Evolutionary conservation across 768 basidiomycete genomes (phyloP).

Genomic region (Gymnopilus dilepis): DNA sequence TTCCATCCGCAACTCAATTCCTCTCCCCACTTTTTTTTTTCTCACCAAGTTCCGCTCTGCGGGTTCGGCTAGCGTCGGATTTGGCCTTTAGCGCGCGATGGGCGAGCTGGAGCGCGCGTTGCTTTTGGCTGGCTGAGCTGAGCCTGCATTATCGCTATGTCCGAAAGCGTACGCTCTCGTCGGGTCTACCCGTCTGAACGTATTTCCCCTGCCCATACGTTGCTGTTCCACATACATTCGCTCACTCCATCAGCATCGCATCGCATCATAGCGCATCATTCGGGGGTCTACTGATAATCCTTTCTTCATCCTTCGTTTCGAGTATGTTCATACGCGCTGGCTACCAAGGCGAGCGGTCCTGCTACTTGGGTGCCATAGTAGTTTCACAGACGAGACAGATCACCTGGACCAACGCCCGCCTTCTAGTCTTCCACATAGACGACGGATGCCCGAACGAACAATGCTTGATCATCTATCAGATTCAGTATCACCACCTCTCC

Average conservation of each 20-base stretch:
- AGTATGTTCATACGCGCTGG: no score
- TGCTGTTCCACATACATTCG: neutral
- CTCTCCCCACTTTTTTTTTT: neutral
- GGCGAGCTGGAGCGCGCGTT: neutral
- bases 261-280: conserved; percentile 1
- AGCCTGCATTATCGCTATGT: no score
- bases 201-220: neutral
- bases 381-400: neutral
- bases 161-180: neutral
- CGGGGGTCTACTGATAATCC: conserved; percentile 3
- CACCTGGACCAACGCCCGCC: neutral
- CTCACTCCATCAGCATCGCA: conserved; percentile 1
- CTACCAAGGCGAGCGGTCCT: neutral
- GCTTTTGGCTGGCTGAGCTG: no score
- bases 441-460: no score
- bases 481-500: no score
- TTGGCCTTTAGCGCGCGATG: conserved; percentile 2
- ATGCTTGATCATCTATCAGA: no score
- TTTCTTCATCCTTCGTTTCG: neutral
- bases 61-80: neutral
- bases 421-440: no score
- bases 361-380: neutral
- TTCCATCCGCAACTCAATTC: neutral
- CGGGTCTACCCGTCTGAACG: neutral
- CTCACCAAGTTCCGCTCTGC: neutral